A percentile compares a stretch with the other conserved stretches of the same genome.
Conservation (phyloP, 78 protist genomes). For the Chrysochromulina tobinii region DNA sequence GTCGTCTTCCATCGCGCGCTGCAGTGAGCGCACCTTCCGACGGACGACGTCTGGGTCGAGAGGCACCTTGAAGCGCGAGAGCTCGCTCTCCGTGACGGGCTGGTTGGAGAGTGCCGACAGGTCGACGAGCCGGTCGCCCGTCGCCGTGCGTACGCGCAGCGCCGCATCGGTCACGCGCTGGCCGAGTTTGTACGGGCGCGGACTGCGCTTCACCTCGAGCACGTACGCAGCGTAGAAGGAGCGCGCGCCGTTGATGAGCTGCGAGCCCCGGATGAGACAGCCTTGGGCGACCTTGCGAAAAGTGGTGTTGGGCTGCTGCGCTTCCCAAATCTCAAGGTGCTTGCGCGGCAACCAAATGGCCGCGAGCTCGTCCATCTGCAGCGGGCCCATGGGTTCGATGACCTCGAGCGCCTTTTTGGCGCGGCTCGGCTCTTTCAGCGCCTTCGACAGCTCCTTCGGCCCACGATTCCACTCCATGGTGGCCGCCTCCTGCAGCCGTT, state of each 20-base stretch:
- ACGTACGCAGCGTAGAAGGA: not conserved
- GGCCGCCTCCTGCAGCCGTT: not conserved
- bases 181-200: not conserved
- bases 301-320: not conserved
- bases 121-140: not conserved
- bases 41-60: not conserved
- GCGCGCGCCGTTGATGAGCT: not conserved
- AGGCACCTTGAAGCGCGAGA: not conserved
- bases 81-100: not conserved
- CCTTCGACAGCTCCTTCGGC: not conserved
- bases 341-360: not conserved
- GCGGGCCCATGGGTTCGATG: no score
- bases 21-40: not conserved
- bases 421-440: not conserved
- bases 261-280: not conserved
- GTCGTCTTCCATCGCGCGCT: not conserved
- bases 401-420: not conserved
- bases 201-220: not conserved
- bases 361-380: not conserved
- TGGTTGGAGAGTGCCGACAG: conserved; percentile 1
- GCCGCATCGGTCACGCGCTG: not conserved
- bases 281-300: not conserved
- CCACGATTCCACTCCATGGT: not conserved
- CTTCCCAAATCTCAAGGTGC: not conserved
- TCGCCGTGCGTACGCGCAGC: not conserved